Percentiles rank a stretch among this genome's conserved stretches.
Conservation (phyloP, 2,329 filamentous ascomycete genomes). For the Paracoccidioides brasiliensis region DNA sequence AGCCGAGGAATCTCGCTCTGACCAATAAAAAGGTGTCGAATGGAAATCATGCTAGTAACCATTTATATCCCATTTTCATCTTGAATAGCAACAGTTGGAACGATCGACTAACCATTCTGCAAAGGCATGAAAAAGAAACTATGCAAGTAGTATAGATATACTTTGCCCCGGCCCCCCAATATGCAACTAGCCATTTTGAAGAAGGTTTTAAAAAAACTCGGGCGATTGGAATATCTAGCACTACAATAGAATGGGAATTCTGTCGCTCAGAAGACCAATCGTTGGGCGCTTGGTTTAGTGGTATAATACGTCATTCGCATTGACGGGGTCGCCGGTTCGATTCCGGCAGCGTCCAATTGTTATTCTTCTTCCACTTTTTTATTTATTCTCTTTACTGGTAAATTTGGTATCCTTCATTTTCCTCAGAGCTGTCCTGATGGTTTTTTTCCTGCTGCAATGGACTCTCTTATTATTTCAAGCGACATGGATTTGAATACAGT, state of each 20-base stretch:
- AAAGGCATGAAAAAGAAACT: neutral
- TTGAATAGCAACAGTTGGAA: neutral
- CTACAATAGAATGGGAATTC: neutral
- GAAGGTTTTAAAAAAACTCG: neutral
- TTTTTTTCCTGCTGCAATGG: too few relatives aligned
- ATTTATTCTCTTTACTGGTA: neutral
- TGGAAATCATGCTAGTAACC: neutral
- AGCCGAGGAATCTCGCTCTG: conserved; percentile 4
- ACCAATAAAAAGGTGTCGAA: conserved; percentile 5
- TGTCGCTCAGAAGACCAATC: neutral
- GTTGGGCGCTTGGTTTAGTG: neutral
- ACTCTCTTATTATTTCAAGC: too few relatives aligned
- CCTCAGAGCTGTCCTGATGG: too few relatives aligned
- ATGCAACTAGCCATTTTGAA: neutral
- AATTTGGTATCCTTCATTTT: too few relatives aligned
- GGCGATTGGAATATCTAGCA: neutral
- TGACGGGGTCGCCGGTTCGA: conserved; percentile 1
- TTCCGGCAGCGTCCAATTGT: neutral
- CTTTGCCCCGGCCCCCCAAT: neutral
- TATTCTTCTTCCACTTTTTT: neutral
- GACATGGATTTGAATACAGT: too few relatives aligned
- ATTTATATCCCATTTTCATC: neutral
- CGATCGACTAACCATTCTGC: neutral
- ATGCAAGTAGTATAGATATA: neutral
- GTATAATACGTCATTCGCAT: conserved; percentile 1